phyloP scores from a whole-genome alignment of 305 asterid genomes.

The Nicotiana rustica region DNA sequence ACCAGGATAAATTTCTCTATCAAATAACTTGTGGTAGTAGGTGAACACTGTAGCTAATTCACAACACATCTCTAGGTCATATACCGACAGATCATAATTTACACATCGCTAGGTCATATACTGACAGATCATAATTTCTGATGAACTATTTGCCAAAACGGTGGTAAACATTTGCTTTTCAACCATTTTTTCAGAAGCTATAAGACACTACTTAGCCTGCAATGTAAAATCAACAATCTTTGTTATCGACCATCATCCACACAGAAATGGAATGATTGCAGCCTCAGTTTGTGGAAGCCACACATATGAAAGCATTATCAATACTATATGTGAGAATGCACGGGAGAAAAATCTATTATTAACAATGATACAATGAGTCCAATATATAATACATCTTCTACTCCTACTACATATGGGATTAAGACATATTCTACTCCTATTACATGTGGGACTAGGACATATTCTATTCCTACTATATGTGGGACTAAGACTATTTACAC shows the following conservation, averaged over 20 bases:
- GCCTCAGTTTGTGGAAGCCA: slow-evolving; percentile 30
- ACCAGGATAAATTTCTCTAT: neutral
- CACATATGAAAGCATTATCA: neutral
- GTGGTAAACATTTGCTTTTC: slow-evolving; percentile 5
- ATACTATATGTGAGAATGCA: too few species aligned
- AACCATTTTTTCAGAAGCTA: slow-evolving; percentile 25
- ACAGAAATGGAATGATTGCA: neutral
- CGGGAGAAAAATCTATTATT: too few species aligned
- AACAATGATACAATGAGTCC: too few species aligned
- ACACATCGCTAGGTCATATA: neutral
- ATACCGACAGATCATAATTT: too few species aligned
- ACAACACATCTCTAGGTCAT: neutral
- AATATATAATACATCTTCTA: too few species aligned
- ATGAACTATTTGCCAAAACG: slow-evolving; percentile 10
- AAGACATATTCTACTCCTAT: too few species aligned
- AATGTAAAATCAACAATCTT: slow-evolving; percentile 1
- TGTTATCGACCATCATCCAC: slow-evolving; percentile 4
- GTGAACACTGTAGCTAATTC: slow-evolving; percentile 22
- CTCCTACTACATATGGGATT: too few species aligned
- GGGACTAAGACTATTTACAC: too few species aligned
- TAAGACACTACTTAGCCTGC: neutral
- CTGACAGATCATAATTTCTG: neutral
- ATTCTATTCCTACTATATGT: too few species aligned
- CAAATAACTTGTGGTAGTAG: neutral
- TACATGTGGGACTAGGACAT: too few species aligned